Percentiles rank a stretch among this genome's conserved stretches.
Evolutionary conservation across 768 basidiomycete species (phyloP).

Genomic region (Amanita polypyramis): DNA sequence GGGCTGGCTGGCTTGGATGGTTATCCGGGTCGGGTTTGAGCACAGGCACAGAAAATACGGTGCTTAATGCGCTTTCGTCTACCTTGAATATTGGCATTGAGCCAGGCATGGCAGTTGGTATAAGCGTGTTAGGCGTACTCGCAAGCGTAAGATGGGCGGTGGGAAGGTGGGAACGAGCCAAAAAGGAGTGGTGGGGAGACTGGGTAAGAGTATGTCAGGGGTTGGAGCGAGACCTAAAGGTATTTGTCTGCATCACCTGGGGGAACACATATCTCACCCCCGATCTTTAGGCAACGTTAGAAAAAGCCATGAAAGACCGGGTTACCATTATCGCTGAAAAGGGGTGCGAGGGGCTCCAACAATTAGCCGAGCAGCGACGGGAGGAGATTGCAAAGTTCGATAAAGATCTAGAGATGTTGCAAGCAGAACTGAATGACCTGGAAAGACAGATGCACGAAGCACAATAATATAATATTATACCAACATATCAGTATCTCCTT

Average conservation of each 20-base stretch:
- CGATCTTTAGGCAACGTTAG: slow-evolving; percentile 31
- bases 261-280: slow-evolving; percentile 1
- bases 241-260: slow-evolving; percentile 14
- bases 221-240: slow-evolving; percentile 54
- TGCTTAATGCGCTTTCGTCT: slow-evolving; percentile 1
- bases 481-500: not conserved
- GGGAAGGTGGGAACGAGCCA: slow-evolving; percentile 59
- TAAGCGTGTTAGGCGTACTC: slow-evolving; percentile 41
- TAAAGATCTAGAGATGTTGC: slow-evolving; percentile 31
- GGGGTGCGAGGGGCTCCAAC: slow-evolving; percentile 35
- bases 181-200: slow-evolving; percentile 59
- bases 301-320: slow-evolving; percentile 36
- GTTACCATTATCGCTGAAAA: slow-evolving; percentile 41
- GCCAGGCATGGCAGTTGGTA: slow-evolving; percentile 46
- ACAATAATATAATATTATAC: not conserved
- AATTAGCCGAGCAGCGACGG: slow-evolving; percentile 29
- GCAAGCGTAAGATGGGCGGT: slow-evolving; percentile 51
- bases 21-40: slow-evolving; percentile 29
- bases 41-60: slow-evolving; percentile 10
- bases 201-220: slow-evolving; percentile 53
- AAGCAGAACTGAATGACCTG: slow-evolving; percentile 21
- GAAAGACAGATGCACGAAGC: slow-evolving; percentile 6
- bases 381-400: slow-evolving; percentile 33
- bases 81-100: slow-evolving; percentile 29
- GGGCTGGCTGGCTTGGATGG: slow-evolving; percentile 49